A percentile compares a stretch with the other conserved stretches of the same genome.
Conservation (phyloP, 148 eudicot species). For the Vaccinium corymbosum region DNA sequence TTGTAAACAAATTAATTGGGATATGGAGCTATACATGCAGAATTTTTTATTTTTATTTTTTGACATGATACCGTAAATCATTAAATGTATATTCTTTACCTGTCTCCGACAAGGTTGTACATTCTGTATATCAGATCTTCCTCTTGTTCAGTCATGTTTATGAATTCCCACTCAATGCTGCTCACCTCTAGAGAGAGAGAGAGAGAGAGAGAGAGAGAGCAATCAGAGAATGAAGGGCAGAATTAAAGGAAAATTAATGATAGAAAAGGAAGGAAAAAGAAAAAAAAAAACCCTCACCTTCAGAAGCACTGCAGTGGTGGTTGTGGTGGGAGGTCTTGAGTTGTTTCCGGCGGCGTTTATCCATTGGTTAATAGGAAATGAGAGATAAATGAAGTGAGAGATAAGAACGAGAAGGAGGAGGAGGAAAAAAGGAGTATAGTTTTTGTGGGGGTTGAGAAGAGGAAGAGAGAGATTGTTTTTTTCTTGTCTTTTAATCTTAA, state of each 20-base stretch:
- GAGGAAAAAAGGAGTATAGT: neutral
- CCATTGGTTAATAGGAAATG: neutral
- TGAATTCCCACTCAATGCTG: constrained; percentile 37
- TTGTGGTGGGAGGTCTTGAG: constrained; percentile 8
- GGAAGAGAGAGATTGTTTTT: neutral
- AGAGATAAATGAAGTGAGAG: neutral
- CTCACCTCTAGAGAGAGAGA: constrained; percentile 27
- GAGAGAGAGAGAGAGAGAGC: neutral
- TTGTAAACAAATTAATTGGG: neutral
- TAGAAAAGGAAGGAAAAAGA: neutral
- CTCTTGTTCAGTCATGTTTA: constrained; percentile 41
- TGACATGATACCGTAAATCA: neutral
- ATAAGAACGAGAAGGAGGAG: neutral
- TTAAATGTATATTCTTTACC: constrained; percentile 18
- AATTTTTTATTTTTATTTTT: too few relatives aligned
- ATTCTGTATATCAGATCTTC: constrained; percentile 40
- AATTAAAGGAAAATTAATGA: neutral
- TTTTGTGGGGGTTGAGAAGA: neutral
- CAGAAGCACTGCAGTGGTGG: constrained; percentile 7
- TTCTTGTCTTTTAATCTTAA: neutral
- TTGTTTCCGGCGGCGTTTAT: constrained; percentile 19
- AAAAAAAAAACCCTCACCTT: constrained; percentile 2
- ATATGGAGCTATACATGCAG: too few relatives aligned
- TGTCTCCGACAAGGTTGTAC: constrained; percentile 49
- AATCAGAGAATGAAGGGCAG: neutral